phyloP scores from a whole-genome alignment of 352 stramenopile species.

The Phytophthora fragariaefolia region DNA sequence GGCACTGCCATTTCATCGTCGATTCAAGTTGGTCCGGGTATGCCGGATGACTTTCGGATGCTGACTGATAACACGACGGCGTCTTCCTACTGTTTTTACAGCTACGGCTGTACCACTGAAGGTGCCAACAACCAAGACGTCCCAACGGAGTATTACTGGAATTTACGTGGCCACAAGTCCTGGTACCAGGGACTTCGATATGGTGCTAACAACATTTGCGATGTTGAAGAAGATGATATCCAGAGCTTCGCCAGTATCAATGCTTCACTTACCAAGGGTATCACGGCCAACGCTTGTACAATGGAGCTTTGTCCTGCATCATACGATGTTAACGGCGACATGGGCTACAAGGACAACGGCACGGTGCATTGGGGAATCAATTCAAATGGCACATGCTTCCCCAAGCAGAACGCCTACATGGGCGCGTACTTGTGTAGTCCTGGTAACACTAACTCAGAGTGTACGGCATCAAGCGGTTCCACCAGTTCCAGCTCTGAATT shows the following conservation, averaged over 20 bases:
- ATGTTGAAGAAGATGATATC: too few species aligned
- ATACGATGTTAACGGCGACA: slow-evolving; percentile 66
- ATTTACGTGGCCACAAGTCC: slow-evolving; percentile 60
- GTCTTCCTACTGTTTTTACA: slow-evolving; percentile 52
- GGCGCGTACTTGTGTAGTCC: slow-evolving; percentile 57
- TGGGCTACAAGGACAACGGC: slow-evolving; percentile 48
- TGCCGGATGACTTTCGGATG: slow-evolving; percentile 60
- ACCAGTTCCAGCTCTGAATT: slow-evolving; percentile 40
- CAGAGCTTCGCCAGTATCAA: slow-evolving; percentile 58
- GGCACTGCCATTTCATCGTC: slow-evolving; percentile 90
- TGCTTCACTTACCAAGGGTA: slow-evolving; percentile 43
- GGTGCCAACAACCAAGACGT: slow-evolving; percentile 61
- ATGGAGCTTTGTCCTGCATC: slow-evolving; percentile 55
- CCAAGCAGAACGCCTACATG: slow-evolving; percentile 57
- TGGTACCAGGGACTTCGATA: slow-evolving; percentile 81
- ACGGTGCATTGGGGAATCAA: slow-evolving; percentile 55
- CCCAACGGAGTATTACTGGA: slow-evolving; percentile 49
- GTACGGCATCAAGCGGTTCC: slow-evolving; percentile 35
- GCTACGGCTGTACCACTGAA: slow-evolving; percentile 39
- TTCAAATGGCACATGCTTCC: slow-evolving; percentile 55
- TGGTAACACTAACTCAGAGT: too few species aligned
- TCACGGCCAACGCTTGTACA: slow-evolving; percentile 64
- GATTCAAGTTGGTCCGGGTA: slow-evolving; percentile 87
- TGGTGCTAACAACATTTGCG: slow-evolving; percentile 63
- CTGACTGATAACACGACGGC: slow-evolving; percentile 35